Evolutionary conservation across 257 asterid species (phyloP).

Genomic region (Linaria vulgaris): DNA sequence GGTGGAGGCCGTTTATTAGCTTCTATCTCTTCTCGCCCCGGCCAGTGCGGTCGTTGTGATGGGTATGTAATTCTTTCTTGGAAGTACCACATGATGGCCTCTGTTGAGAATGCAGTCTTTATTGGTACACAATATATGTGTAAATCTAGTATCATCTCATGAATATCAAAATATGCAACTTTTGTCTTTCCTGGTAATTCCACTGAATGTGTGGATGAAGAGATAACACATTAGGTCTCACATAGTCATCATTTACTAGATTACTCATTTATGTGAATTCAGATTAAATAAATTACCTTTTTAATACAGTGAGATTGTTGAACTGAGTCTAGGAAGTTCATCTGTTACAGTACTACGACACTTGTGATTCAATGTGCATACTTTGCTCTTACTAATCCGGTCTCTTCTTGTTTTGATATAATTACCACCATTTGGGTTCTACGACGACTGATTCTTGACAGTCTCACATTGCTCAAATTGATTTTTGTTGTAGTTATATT

Average conservation of each 20-base stretch:
- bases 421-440: too few relatives aligned
- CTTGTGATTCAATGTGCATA: not conserved
- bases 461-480: not conserved
- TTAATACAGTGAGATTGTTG: not conserved
- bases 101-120: too few relatives aligned
- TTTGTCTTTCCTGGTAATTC: not conserved
- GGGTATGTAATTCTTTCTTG: slow-evolving; percentile 37
- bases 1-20: slow-evolving; percentile 59
- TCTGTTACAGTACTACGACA: not conserved
- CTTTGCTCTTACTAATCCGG: not conserved
- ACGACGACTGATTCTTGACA: not conserved
- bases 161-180: not conserved
- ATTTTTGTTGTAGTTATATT: slow-evolving; percentile 37
- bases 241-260: not conserved
- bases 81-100: too few relatives aligned
- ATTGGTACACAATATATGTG: too few relatives aligned
- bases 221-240: too few relatives aligned
- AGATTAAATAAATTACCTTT: too few relatives aligned
- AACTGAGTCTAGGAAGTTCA: not conserved
- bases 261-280: not conserved
- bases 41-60: slow-evolving; percentile 60
- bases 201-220: not conserved
- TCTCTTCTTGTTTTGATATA: not conserved
- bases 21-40: slow-evolving; percentile 62
- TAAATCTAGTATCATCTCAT: too few relatives aligned